Evolutionary conservation across 164 flowering plant species (phyloP), one percentile per base, ranked within the genome.

Genomic region (Stephania japonica): DNA sequence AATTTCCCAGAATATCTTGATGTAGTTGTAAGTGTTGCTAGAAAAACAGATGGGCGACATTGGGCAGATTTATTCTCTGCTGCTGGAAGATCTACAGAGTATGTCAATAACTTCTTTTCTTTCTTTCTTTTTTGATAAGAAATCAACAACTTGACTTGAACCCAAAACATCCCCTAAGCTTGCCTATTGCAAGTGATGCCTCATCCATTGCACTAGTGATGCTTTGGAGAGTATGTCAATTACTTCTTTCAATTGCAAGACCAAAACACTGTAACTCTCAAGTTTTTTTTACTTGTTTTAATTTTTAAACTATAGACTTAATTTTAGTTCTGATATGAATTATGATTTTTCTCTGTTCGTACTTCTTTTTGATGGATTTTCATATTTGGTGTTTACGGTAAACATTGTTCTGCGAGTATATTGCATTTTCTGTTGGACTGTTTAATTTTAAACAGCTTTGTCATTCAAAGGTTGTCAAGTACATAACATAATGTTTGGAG

Each of bases 21-120:
- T 81, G 98, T 96, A 53, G 98, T 96, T 73, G 98, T 96, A 67
- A 90, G 97, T 83, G 99, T 96, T 67, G 98, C 99, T 72, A 90
- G 99, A 84, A 96, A 93, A 84, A 96, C 99, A 75, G 99, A 96
- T 89, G 98, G 95, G 69, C 84, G 98, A 70, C 99, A 96, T 75
- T 96, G 99, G 99, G 94, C 94, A 44, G 91, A 93, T 84, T 78
- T 96, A 72, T 96, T 96, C 78, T 83, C 89, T 75, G 90, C 98
- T 71, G 98, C 99, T 74, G 99, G 99, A 79, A 90, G 95, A 93
- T 93, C 99, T 75, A 91, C 98, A 72, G 97, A 90, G 99, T 96
- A 88, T 71, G 83, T 32, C 38, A 32, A 32, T 32, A 32, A 32
- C 38, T 32, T 32, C 38, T 32, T 32, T 32, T 32, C 38, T 32